Evolutionary conservation across 192 early-diverging fungal species (phyloP), one percentile per base, ranked within the genome.

Genomic region (Thamnidium elegans): DNA sequence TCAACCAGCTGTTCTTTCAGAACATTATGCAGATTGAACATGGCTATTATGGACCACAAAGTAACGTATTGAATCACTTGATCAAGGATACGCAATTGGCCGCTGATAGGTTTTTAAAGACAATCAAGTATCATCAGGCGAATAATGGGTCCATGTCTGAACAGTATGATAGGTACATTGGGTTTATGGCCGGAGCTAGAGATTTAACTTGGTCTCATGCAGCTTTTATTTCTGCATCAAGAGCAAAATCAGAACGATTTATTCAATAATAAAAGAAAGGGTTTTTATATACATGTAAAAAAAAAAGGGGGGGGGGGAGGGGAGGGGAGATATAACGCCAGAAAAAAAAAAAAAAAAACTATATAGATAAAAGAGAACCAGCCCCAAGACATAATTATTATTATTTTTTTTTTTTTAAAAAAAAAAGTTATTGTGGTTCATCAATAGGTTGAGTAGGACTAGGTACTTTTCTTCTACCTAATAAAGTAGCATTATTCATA

Each of bases 131-230:
- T 3, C 87, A 89, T 63, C 77, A 81, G 8, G 72, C 66, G 4
- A 45, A 42, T 0, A 81, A 87, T 53, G 79, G 81, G 15, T 69
- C 72, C 11, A 76, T 90, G 72, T 69, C 72, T 19, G 91, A 93
- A 71, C 89, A 93, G 75, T 85, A 83, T 66, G 58, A 85, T 45
- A 55, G 75, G 9, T 30, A 65, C 32, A 78, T 71, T 15, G 91
- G 91, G 0, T 80, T 69, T 48, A 76, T 78, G n/a, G 74, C 67
- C 1, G 89, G 89, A 1, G 91, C 88, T 10, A 56, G 63, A 1
- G 78, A 90, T 53, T 66, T 93, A 65, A 91, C 91, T 0, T 91
- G 91, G 91, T 83, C 78, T 45, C 86, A 91, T 67, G 87, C 84
- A 0, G 79, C 84, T 0, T 79, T 88, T 23, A 51, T 85, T 17